These are phyloP conservation scores for Solanum sparsipilum DNA, from an alignment of 257 asterid species.

Conservation along the genomic window DNA sequence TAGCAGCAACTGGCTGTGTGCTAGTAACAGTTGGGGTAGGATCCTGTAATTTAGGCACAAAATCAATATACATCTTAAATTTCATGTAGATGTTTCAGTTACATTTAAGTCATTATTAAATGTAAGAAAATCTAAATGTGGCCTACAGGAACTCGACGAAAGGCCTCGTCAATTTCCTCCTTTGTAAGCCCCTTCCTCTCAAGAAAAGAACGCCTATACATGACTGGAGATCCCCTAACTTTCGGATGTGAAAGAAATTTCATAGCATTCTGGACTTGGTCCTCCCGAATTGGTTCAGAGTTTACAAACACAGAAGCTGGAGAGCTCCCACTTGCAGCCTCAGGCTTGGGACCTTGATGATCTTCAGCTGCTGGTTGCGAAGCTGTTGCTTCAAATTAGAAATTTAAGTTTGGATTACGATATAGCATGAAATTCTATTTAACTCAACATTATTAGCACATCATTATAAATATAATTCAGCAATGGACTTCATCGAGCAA, in stretches of 20 bases:
- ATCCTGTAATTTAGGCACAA: conserved; percentile 41
- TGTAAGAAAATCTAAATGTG: neutral
- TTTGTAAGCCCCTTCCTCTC: conserved; percentile 97
- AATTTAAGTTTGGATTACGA: neutral
- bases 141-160: conserved; percentile 90
- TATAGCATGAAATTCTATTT: neutral
- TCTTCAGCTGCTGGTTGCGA: conserved; percentile 28
- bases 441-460: neutral
- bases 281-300: conserved; percentile 94
- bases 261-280: conserved; percentile 87
- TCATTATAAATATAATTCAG: neutral
- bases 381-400: conserved; percentile 25
- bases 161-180: conserved; percentile 99
- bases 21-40: conserved; percentile 50
- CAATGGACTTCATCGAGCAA: neutral
- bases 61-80: neutral
- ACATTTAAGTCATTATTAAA: neutral
- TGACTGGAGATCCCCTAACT: conserved; percentile 90
- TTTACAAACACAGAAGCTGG: conserved; percentile 78
- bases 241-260: conserved; percentile 98
- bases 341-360: conserved; percentile 27
- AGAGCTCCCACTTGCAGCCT: conserved; percentile 43
- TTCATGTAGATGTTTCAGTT: neutral
- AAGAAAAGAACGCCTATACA: conserved; percentile 91
- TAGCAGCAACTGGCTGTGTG: conserved; percentile 32